phyloP scores from a whole-genome alignment of 228 moss, liverwort and hornwort genomes.

The Sphagnum magellanicum region DNA sequence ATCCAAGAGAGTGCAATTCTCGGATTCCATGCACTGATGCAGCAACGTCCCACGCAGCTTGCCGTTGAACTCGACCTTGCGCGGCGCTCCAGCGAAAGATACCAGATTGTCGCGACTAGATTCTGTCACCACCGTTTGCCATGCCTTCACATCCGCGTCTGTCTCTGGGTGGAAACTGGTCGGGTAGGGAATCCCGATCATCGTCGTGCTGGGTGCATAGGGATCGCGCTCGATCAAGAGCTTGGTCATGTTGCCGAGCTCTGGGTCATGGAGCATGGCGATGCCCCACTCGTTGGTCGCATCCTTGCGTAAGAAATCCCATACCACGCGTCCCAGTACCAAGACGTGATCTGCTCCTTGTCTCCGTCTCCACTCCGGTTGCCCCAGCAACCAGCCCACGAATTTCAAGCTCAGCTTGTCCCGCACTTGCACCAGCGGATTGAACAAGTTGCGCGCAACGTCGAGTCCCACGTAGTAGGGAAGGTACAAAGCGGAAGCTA shows the following conservation, averaged over 20 bases:
- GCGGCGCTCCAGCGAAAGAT: slow-evolving; percentile 27
- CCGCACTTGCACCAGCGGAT: slow-evolving; percentile 15
- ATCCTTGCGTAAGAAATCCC: slow-evolving; percentile 36
- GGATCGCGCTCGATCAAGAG: slow-evolving; percentile 31
- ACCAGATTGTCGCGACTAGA: slow-evolving; percentile 15
- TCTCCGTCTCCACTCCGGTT: slow-evolving; percentile 16
- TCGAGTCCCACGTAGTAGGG: slow-evolving; percentile 43
- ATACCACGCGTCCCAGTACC: slow-evolving; percentile 24
- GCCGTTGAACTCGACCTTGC: slow-evolving; percentile 5
- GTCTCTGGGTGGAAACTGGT: slow-evolving; percentile 44
- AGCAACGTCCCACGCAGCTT: slow-evolving; percentile 17
- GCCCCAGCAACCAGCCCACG: slow-evolving; percentile 37
- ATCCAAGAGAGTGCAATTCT: slow-evolving; percentile 13
- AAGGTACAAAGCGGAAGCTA: slow-evolving; percentile 27
- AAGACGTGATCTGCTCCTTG: slow-evolving; percentile 36
- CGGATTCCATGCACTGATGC: slow-evolving; percentile 14
- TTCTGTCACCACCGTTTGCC: slow-evolving; percentile 23
- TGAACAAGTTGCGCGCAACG: slow-evolving; percentile 11
- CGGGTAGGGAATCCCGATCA: slow-evolving; percentile 39
- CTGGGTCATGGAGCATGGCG: slow-evolving; percentile 13
- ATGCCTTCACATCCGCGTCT: slow-evolving; percentile 23
- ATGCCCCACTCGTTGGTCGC: slow-evolving; percentile 27
- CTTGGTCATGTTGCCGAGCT: slow-evolving; percentile 34
- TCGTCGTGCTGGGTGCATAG: neutral
- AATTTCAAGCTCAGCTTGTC: slow-evolving; percentile 25